phyloP scores from a whole-genome alignment of 2,329 filamentous ascomycete genomes.

The Scleromitrula shiraiana region DNA sequence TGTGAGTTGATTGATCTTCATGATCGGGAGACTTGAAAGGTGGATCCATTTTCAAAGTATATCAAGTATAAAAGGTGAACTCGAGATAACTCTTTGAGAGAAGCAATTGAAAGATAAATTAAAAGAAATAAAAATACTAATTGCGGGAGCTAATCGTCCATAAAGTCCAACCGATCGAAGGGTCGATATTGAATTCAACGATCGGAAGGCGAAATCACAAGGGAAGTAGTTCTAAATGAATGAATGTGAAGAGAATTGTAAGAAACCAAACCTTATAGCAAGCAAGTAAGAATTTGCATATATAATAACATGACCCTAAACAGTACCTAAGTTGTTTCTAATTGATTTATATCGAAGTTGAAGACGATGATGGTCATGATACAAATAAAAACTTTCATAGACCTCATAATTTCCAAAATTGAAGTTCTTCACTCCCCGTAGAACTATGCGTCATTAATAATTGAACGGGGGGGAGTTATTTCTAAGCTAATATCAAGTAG shows the following conservation, averaged over 20 bases:
- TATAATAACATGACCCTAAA: neutral
- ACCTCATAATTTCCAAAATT: no score
- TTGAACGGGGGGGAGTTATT: no score
- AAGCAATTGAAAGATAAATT: neutral
- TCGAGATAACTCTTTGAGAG: neutral
- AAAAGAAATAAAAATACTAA: neutral
- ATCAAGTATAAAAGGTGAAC: neutral
- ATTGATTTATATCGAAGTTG: no score
- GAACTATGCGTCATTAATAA: no score
- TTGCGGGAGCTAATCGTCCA: neutral
- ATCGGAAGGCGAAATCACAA: neutral
- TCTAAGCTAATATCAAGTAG: no score
- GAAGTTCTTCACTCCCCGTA: no score
- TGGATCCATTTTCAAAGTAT: constrained; percentile 1
- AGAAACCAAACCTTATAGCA: neutral
- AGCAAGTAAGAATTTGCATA: neutral
- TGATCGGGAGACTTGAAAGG: neutral
- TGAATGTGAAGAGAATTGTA: neutral
- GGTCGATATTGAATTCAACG: neutral
- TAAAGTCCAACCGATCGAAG: neutral
- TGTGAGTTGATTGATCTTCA: neutral
- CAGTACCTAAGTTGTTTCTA: no score
- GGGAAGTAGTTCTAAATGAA: neutral
- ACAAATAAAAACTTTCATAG: no score
- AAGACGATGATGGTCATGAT: no score